These are phyloP conservation scores for Lentinula aciculospora DNA, from an alignment of 768 basidiomycete species.

Conservation along the genomic window DNA sequence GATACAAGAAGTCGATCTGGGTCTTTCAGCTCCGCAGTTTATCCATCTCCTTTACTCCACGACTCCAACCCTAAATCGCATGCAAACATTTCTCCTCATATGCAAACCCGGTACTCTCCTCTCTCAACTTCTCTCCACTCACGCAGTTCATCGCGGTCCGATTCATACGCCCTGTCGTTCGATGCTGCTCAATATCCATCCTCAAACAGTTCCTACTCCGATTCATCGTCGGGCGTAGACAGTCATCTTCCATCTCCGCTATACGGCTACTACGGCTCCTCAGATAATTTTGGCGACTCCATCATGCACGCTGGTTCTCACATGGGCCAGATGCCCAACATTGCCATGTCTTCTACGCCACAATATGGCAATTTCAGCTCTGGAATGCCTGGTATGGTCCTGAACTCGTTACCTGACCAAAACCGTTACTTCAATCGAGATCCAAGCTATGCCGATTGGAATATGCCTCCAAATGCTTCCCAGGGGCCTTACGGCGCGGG, in stretches of 20 bases:
- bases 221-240: not conserved
- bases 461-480: not conserved
- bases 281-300: not conserved
- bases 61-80: constrained; percentile 1
- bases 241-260: not conserved
- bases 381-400: constrained; percentile 1
- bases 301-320: not conserved
- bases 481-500: constrained; percentile 7
- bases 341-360: not conserved
- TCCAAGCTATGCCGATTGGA: not conserved
- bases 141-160: not conserved
- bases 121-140: not conserved
- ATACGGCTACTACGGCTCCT: not conserved
- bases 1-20: constrained; percentile 2
- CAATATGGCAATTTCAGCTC: constrained; percentile 1
- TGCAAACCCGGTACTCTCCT: not conserved
- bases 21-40: constrained; percentile 1
- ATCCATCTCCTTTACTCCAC: not conserved
- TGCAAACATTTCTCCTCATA: not conserved
- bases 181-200: not conserved
- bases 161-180: not conserved
- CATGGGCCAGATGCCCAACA: not conserved
- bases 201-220: constrained; percentile 1
- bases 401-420: constrained; percentile 1
- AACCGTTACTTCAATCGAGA: constrained; percentile 2